Evolutionary conservation across 2,329 filamentous ascomycete species (phyloP).

Genomic region (Endoconidiophora laricicola): DNA sequence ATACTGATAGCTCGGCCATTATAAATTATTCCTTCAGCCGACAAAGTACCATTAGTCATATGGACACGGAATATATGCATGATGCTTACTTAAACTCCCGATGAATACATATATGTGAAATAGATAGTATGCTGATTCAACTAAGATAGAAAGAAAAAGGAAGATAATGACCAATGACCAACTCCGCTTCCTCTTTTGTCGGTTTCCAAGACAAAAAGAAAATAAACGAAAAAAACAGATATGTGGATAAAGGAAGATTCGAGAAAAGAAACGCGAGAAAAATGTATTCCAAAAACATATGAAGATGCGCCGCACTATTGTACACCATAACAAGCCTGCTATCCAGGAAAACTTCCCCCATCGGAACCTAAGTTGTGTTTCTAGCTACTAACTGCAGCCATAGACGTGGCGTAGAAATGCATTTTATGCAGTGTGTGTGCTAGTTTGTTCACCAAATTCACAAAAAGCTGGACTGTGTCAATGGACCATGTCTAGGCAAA

Average conservation of each 20-base stretch:
- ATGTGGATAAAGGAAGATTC: not conserved
- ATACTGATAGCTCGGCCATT: too few relatives aligned
- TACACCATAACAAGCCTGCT: conserved; percentile 5
- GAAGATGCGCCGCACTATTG: not conserved
- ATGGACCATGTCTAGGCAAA: conserved; percentile 24
- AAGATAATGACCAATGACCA: not conserved
- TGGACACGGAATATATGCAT: too few relatives aligned
- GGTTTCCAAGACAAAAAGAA: not conserved
- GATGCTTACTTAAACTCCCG: not conserved
- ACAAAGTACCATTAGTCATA: too few relatives aligned
- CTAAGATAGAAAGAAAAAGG: not conserved
- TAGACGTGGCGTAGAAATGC: too few relatives aligned
- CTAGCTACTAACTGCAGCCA: not conserved
- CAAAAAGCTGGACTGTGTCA: not conserved
- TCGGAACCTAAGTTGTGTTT: not conserved
- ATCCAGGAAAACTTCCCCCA: not conserved
- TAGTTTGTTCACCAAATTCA: not conserved
- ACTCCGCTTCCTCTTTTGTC: not conserved
- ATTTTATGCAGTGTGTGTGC: too few relatives aligned
- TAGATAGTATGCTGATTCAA: not conserved
- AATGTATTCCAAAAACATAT: not conserved
- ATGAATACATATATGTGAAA: not conserved
- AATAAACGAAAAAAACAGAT: conserved; percentile 1
- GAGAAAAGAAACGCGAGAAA: not conserved
- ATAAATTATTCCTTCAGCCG: too few relatives aligned